Conservation (phyloP, 1,139 yeast species). For the Saccharomyces hybrid region DNA sequence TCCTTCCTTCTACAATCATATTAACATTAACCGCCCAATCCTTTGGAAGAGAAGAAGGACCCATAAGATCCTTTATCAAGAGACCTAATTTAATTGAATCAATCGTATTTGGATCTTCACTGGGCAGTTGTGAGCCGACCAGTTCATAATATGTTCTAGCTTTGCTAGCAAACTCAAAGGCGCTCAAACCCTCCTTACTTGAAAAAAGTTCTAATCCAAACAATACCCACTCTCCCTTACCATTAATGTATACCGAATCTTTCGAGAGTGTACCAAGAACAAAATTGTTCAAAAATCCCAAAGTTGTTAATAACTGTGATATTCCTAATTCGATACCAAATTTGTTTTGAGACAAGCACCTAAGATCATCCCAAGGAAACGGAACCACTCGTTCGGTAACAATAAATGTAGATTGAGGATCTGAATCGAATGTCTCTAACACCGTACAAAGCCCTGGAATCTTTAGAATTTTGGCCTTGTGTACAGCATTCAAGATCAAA, state of each 20-base stretch:
- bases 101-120: constrained; percentile 35
- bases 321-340: constrained; percentile 53
- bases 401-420: constrained; percentile 58
- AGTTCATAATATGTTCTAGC: constrained; percentile 38
- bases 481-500: constrained; percentile 57
- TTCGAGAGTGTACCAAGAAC: constrained; percentile 58
- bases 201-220: constrained; percentile 76
- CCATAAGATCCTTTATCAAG: constrained; percentile 44
- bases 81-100: constrained; percentile 63
- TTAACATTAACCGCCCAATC: constrained; percentile 17
- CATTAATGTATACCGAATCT: constrained; percentile 56
- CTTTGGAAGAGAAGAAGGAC: constrained; percentile 30
- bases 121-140: constrained; percentile 6
- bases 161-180: constrained; percentile 21
- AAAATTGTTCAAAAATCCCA: constrained; percentile 55
- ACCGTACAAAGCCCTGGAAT: constrained; percentile 71
- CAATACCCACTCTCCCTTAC: constrained; percentile 73
- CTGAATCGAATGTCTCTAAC: constrained; percentile 56
- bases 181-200: constrained; percentile 37
- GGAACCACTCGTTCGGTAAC: constrained; percentile 76
- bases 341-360: constrained; percentile 20
- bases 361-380: constrained; percentile 31
- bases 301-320: constrained; percentile 46
- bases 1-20: constrained; percentile 16
- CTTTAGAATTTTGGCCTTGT: constrained; percentile 58